Conservation (phyloP, 2,329 filamentous ascomycete species). For the Ascochyta lentis region DNA sequence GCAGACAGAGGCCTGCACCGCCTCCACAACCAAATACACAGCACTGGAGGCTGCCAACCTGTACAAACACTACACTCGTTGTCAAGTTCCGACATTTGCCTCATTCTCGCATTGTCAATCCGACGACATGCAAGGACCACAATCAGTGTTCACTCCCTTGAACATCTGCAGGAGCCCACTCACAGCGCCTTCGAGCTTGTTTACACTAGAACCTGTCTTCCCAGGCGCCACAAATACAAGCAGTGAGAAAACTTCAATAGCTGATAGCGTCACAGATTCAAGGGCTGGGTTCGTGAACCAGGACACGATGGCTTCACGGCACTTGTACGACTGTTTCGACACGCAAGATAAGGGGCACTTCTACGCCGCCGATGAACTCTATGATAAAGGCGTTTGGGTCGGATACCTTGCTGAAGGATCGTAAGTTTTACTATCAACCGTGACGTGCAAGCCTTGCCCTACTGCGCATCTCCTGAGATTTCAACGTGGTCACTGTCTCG, state of each 20-base stretch:
- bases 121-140: background rate
- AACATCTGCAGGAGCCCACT: background rate
- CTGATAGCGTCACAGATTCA: background rate
- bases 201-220: background rate
- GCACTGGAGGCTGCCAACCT: background rate
- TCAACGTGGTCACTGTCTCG: background rate
- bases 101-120: background rate
- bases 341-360: slow-evolving; percentile 18
- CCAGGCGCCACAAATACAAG: background rate
- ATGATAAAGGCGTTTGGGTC: slow-evolving; percentile 28
- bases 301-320: background rate
- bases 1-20: background rate
- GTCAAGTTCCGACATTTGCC: background rate
- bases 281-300: background rate
- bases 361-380: slow-evolving; percentile 21
- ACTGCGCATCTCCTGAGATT: background rate
- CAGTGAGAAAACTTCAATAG: background rate
- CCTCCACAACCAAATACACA: background rate
- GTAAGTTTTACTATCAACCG: background rate
- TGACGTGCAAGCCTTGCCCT: background rate
- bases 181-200: background rate
- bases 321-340: slow-evolving; percentile 20
- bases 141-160: background rate
- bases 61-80: background rate
- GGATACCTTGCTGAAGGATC: slow-evolving; percentile 26